Conservation (phyloP, 495 filamentous ascomycete species). For the Cladorrhinum samala region DNA sequence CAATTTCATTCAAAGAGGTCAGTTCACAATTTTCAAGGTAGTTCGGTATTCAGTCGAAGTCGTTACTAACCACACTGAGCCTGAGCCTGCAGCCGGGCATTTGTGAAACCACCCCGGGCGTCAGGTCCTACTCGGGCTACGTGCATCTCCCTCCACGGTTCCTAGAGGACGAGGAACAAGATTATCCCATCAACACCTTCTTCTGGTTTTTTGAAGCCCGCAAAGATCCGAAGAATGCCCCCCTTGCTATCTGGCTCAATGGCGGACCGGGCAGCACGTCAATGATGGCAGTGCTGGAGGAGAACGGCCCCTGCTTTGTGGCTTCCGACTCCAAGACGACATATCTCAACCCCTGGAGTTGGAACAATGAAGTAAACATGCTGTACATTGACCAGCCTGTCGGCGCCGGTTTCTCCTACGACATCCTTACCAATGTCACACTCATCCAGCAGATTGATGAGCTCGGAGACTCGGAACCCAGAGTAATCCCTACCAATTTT, state of each 20-base stretch:
- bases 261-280: constrained; percentile 56
- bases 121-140: constrained; percentile 42
- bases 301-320: constrained; percentile 42
- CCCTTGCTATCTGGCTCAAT: constrained; percentile 59
- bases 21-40: too few species aligned
- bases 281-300: constrained; percentile 54
- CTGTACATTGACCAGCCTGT: constrained; percentile 64
- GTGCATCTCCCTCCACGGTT: constrained; percentile 33
- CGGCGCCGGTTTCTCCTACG: constrained; percentile 49
- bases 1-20: background rate
- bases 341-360: constrained; percentile 43
- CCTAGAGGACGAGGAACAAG: constrained; percentile 22
- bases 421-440: constrained; percentile 35
- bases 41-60: too few species aligned
- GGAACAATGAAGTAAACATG: constrained; percentile 65
- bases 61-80: too few species aligned
- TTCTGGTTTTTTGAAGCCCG: constrained; percentile 71
- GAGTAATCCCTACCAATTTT: constrained; percentile 1
- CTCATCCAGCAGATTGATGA: constrained; percentile 22
- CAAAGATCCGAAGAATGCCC: constrained; percentile 48
- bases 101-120: constrained; percentile 22
- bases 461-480: constrained; percentile 9
- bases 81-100: constrained; percentile 3
- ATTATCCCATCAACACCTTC: constrained; percentile 63
- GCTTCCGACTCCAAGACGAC: constrained; percentile 41